Conservation (phyloP, 441 rosid genomes). For the Arabidopsis hybrid region DNA sequence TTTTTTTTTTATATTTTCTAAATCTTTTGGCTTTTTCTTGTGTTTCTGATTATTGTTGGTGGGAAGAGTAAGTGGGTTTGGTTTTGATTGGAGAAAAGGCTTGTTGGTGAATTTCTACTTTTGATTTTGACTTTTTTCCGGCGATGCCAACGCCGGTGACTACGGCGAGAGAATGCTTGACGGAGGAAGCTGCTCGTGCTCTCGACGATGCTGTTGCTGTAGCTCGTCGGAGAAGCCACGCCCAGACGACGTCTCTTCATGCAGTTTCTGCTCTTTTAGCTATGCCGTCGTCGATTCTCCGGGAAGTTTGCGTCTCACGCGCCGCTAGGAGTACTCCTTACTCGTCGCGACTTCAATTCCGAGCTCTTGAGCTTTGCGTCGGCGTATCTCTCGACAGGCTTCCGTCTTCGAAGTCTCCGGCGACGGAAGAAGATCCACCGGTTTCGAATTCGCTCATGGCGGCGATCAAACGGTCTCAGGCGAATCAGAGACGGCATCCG, state of each 20-base stretch:
- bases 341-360: conserved; percentile 71
- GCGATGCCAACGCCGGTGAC: conserved; percentile 88
- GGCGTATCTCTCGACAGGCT: conserved; percentile 82
- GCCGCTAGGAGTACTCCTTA: conserved; percentile 56
- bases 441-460: conserved; percentile 91
- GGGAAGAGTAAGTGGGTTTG: conserved; percentile 40
- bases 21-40: not conserved
- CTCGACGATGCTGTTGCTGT: conserved; percentile 81
- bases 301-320: conserved; percentile 74
- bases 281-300: conserved; percentile 68
- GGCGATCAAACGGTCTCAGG: conserved; percentile 91
- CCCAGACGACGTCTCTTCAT: conserved; percentile 88
- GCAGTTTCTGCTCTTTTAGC: conserved; percentile 76
- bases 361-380: conserved; percentile 78
- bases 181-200: conserved; percentile 80
- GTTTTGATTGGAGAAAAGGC: conserved; percentile 15
- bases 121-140: conserved; percentile 46
- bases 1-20: not conserved
- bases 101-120: conserved; percentile 40
- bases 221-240: conserved; percentile 76
- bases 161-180: conserved; percentile 76
- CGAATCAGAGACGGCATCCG: conserved; percentile 82
- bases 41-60: conserved; percentile 24
- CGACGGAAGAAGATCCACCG: conserved; percentile 60
- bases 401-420: conserved; percentile 58